Percentiles rank a stretch among this genome's conserved stretches.
phyloP scores from a whole-genome alignment of 1,139 yeast genomes.

The Pneumocystis jirovecii region DNA sequence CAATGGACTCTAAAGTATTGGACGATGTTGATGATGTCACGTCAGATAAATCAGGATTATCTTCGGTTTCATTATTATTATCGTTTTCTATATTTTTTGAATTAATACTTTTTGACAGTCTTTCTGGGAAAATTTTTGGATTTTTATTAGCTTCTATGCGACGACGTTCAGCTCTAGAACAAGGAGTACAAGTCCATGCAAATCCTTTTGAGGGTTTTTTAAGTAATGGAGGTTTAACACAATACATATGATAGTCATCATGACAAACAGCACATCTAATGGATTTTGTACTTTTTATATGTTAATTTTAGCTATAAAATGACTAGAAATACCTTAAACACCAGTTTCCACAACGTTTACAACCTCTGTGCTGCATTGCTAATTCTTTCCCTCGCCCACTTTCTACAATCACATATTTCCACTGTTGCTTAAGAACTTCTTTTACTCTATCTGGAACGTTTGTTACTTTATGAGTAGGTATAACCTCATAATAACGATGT shows the following conservation, averaged over 20 bases:
- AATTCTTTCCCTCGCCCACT: slow-evolving; percentile 52
- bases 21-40: neutral
- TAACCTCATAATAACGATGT: slow-evolving; percentile 65
- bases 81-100: neutral
- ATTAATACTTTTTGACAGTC: neutral
- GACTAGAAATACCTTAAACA: slow-evolving; percentile 30
- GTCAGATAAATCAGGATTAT: slow-evolving; percentile 2
- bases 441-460: slow-evolving; percentile 48
- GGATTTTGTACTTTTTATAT: slow-evolving; percentile 38
- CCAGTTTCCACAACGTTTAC: slow-evolving; percentile 75
- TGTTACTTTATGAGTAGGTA: slow-evolving; percentile 42
- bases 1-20: neutral
- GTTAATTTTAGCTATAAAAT: neutral
- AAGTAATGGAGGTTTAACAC: slow-evolving; percentile 71
- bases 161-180: slow-evolving; percentile 38
- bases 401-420: slow-evolving; percentile 64
- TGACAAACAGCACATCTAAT: slow-evolving; percentile 73
- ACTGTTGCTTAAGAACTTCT: slow-evolving; percentile 50
- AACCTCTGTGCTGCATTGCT: slow-evolving; percentile 48
- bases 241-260: slow-evolving; percentile 58
- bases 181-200: slow-evolving; percentile 82
- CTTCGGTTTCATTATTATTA: slow-evolving; percentile 22
- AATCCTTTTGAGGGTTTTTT: slow-evolving; percentile 77
- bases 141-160: slow-evolving; percentile 24
- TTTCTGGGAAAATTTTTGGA: neutral